Base-by-base conservation (phyloP, 306 rosid genomes). In the Quercus engelmannii region DNA sequence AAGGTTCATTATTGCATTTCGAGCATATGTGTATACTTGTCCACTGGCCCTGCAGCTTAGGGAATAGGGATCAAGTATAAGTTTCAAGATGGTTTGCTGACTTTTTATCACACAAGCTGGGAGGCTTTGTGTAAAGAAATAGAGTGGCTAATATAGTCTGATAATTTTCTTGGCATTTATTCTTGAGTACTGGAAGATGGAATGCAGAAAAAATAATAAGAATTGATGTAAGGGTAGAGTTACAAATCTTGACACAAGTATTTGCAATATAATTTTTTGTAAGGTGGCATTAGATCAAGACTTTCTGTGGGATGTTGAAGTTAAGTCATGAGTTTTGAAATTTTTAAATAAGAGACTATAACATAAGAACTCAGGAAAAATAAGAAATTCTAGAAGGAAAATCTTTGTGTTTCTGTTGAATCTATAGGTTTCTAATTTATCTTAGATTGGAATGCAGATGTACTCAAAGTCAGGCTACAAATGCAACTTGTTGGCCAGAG, bases 401-500 rank as follows among this genome's bases (percentile, higher is more conserved):
- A 73, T 79, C 21, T 23, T 58, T n/a, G 71, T 30, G 72, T 63
- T 54, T n/a, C 73, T 76, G 35, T 52, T 73, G 46, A 30, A 54
- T 55, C 21, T 31, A 18, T 14, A 35, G 55, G 30, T 74, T 55
- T 75, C 38, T 78, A 63, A 73, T 74, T 61, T 73, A 76, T 73
- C 71, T 81, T n/a, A 74, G 76, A 55, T n/a, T 84, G 82, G 71
- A 81, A 69, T 86, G 93, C 92, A 95, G 98, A 96, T 89, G 96
- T 96, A 19, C 82, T 96, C 80, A 96, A 96, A 83, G 97, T 93
- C 55, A 93, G 99, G 89, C 91, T 96, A 83, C 99, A 96, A 83
- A 96, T 91, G 97, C 99, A 96, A 86, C 99, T 93, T 55, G 93
- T 91, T 80, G 97, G 99, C 73, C 96, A 89, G 92, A 93, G 80